Evolutionary conservation across 306 rosid species (phyloP), one percentile per base, ranked within the genome.

Genomic region (Sicyos edulis): DNA sequence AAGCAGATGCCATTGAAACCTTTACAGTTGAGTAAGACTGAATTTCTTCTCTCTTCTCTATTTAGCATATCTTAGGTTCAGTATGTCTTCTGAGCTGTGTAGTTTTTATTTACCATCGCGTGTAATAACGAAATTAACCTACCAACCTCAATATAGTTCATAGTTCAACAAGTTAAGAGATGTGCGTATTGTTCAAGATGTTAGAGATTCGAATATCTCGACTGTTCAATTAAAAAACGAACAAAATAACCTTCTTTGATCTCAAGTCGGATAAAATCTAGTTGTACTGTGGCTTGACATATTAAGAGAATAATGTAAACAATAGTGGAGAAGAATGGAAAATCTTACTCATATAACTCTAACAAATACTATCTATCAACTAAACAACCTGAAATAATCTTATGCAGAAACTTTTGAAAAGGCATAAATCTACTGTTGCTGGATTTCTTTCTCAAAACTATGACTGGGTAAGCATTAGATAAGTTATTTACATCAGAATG

Each of bases 401-500:
- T 7, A 21, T 34, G 51, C 76, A 83, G 87, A 83, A 80, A 72
- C 84, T 83, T 34, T 60, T 83, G 82, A 83, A 82, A 8, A 80
- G 87, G 77, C 87, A 83, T 78, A 83, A 80, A 51, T 80, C 87
- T 16, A 83, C 84, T 22, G 84, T 76, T 5, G 82, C 79, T 22
- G 77, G 71, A 26, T 83, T 80, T 73, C 82, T 83, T 71, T 72
- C 82, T 6, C 21, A 54, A 29, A 80, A 78, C 51, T 83, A 75
- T 55, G 81, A 80, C 2, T 83, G 84, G 84, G 87, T 83, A 66
- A 49, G 81, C 20, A 53, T 22, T 57, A 44, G 54, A 45, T 21
- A 13, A 45, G 19, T 62, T 34, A 22, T 5, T 24, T 47, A 49
- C 32, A 3, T 74, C 26, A 20, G 24, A 9, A 8, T 24, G 64